A percentile compares a stretch with the other conserved stretches of the same genome.
These are phyloP conservation scores for Dalbergia cultrata DNA, from an alignment of 306 rosid genomes.

Conservation along the genomic window DNA sequence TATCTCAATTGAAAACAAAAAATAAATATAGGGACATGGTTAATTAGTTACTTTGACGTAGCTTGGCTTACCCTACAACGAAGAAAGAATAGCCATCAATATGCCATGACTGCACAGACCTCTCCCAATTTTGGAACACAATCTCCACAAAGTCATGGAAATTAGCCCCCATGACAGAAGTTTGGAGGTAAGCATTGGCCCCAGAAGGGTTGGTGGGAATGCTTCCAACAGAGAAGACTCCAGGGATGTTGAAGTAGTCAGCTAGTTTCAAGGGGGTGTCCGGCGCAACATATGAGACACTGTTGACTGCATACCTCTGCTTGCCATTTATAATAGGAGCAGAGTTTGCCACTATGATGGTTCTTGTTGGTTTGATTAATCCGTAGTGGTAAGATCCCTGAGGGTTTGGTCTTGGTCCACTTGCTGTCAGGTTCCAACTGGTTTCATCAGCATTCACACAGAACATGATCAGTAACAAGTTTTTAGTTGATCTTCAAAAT, in stretches of 20 bases:
- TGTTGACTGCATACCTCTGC: slow-evolving; percentile 70
- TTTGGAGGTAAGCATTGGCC: slow-evolving; percentile 62
- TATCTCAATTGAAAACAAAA: not conserved
- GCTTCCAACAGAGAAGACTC: slow-evolving; percentile 70
- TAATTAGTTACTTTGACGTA: not conserved
- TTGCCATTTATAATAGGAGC: slow-evolving; percentile 73
- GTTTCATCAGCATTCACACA: not conserved
- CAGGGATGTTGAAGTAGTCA: slow-evolving; percentile 69
- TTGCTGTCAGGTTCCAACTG: slow-evolving; percentile 74
- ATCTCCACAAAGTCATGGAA: slow-evolving; percentile 71
- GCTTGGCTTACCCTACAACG: slow-evolving; percentile 62
- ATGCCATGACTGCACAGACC: slow-evolving; percentile 80
- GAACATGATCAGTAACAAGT: not conserved
- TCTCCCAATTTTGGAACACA: slow-evolving; percentile 77
- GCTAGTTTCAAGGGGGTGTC: slow-evolving; percentile 78
- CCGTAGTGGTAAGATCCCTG: slow-evolving; percentile 86
- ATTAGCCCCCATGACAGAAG: slow-evolving; percentile 67
- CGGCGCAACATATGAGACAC: slow-evolving; percentile 65
- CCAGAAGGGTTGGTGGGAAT: slow-evolving; percentile 55
- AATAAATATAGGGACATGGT: not conserved
- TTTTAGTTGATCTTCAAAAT: not conserved
- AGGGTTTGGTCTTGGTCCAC: slow-evolving; percentile 84
- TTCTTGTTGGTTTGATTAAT: slow-evolving; percentile 63
- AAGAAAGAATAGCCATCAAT: slow-evolving; percentile 78
- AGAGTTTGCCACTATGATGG: slow-evolving; percentile 69